Evolutionary conservation across 2,329 filamentous ascomycete species (phyloP).

Genomic region (Ophiosphaerella herpotricha): DNA sequence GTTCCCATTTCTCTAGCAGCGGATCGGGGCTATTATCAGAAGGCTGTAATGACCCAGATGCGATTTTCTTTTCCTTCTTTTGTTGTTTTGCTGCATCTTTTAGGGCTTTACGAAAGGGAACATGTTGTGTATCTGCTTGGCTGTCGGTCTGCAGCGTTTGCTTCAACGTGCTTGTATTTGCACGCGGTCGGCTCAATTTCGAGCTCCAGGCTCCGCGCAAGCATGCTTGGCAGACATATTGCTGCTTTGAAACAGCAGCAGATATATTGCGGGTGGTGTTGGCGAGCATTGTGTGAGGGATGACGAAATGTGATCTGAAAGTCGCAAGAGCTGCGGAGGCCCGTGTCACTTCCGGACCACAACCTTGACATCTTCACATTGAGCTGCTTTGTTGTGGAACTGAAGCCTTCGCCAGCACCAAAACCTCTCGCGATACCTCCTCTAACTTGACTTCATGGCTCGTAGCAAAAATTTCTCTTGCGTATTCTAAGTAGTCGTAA

Average conservation of each 20-base stretch:
- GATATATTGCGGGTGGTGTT: constrained; percentile 24
- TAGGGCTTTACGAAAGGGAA: constrained; percentile 43
- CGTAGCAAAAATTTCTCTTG: background rate
- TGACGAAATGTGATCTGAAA: constrained; percentile 17
- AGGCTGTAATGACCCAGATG: constrained; percentile 5
- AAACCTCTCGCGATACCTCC: constrained; percentile 3
- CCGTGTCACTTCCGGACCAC: constrained; percentile 32
- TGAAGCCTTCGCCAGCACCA: constrained; percentile 4
- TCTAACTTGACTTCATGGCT: background rate
- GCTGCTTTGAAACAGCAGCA: constrained; percentile 25
- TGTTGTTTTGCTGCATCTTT: constrained; percentile 46
- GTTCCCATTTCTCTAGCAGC: constrained; percentile 71
- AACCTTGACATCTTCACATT: constrained; percentile 3
- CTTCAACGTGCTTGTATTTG: background rate
- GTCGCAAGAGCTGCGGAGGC: constrained; percentile 25
- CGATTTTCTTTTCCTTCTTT: constrained; percentile 24
- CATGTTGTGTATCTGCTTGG: constrained; percentile 25
- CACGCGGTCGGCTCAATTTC: constrained; percentile 17
- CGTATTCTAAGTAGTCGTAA: constrained; percentile 4
- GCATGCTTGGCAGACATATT: constrained; percentile 39
- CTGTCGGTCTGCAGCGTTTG: constrained; percentile 33
- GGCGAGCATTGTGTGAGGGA: constrained; percentile 37
- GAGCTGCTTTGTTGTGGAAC: background rate
- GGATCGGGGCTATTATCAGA: constrained; percentile 15
- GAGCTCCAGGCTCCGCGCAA: constrained; percentile 19